A percentile compares a stretch with the other conserved stretches of the same genome.
Conservation (phyloP, 371 early-diverging fungal genomes). For the Blakeslea trispora region DNA sequence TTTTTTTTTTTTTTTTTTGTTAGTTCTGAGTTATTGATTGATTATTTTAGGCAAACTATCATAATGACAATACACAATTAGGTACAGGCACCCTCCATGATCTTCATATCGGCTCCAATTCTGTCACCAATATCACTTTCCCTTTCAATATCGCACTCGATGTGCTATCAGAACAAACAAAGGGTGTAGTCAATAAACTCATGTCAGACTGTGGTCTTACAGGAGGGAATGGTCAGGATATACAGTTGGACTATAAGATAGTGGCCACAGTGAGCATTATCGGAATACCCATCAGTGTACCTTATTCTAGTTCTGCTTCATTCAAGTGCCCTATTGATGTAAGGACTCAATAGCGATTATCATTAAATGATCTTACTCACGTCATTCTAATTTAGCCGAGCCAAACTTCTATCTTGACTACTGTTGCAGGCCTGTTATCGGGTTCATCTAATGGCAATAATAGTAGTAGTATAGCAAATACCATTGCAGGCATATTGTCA, state of each 20-base stretch:
- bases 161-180: conserved; percentile 19
- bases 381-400: too few relatives aligned
- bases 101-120: conserved; percentile 49
- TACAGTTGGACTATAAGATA: conserved; percentile 56
- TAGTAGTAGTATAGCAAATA: background rate
- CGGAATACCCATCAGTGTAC: conserved; percentile 50
- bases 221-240: conserved; percentile 23
- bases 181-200: conserved; percentile 45
- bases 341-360: conserved; percentile 2
- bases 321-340: conserved; percentile 44
- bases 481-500: background rate
- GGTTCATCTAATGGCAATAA: background rate
- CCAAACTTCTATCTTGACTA: conserved; percentile 6
- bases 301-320: conserved; percentile 35
- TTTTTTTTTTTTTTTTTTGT: background rate
- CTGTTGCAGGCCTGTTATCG: conserved; percentile 3
- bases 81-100: conserved; percentile 52
- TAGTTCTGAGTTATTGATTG: too few relatives aligned
- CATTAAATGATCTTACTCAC: too few relatives aligned
- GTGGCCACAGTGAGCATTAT: conserved; percentile 50
- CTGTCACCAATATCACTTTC: conserved; percentile 45
- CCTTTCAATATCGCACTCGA: conserved; percentile 48
- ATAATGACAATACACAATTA: conserved; percentile 36
- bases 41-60: conserved; percentile 62
- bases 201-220: conserved; percentile 47